Base-by-base conservation (phyloP, 768 basidiomycete species). In the Lentinula edodes region DNA sequence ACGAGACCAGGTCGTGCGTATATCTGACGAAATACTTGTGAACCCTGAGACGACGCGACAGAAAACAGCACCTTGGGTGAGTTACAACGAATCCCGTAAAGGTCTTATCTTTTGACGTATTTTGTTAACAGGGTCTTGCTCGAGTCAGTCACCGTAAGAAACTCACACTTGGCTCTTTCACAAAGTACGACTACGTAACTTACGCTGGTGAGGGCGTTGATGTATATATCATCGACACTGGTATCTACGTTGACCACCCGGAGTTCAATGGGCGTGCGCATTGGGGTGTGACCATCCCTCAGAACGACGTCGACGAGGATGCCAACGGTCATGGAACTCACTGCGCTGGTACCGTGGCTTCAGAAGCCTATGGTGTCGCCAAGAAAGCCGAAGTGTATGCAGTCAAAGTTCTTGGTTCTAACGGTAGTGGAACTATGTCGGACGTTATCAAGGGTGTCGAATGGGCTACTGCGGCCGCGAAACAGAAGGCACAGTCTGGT, bases 271-370 rank as follows among this genome's bases (percentile, higher is more conserved):
- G 91, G 23, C 92, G 95, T 62, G 94, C 94, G 1, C 75, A 68
- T 12, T 98, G 97, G 97, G 97, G 96, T 51, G 90, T 87, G 80
- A 98, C 97, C 18, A 82, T 98, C 64, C 94, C 96, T 7, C 54
- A 69, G 68, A 85, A 89, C 67, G 95, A 96, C 65, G 81, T 80
- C 4, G 96, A 98, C 67, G 83, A 84, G 65, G 97, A 98, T 68
- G 91, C 86, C 61, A 98, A 98, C 73, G 97, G 97, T 64, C 97
- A 99, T 70, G 97, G 96, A 43, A 84, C 91, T 36, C 94, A 95
- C 73, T 95, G 93, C 66, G 95, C 95, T 51, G 95, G 95, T 58
- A 99, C 95, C 35, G 95, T 98, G 66, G 97, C 88, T n/a, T 94
- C 92, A 5, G 76, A 78, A 69, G 91, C 88, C 75, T 98, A 93